Evolutionary conservation across 441 rosid species (phyloP).

Genomic region (Omphalea diandra): DNA sequence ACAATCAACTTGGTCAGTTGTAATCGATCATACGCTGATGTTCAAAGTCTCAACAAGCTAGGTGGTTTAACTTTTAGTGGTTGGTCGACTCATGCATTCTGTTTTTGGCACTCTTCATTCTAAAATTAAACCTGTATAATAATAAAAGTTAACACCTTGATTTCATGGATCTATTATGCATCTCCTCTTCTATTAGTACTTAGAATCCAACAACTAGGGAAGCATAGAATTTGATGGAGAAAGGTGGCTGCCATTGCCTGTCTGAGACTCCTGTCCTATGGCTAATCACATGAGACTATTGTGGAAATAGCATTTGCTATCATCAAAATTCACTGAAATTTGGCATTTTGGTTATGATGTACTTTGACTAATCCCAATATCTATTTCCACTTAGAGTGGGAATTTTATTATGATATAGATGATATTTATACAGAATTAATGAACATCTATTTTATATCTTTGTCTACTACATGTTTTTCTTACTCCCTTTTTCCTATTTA

Average conservation of each 20-base stretch:
- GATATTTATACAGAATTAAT: neutral
- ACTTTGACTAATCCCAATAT: conserved; percentile 16
- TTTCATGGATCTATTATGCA: neutral
- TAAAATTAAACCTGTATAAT: neutral
- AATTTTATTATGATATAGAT: neutral
- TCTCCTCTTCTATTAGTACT: no score
- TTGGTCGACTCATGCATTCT: neutral
- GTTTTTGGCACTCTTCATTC: neutral
- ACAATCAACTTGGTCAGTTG: neutral
- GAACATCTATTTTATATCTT: neutral
- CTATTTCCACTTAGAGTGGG: neutral
- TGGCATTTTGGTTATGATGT: neutral
- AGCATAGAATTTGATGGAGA: neutral
- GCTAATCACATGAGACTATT: neutral
- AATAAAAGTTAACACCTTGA: neutral
- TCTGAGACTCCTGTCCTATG: neutral
- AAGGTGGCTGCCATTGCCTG: neutral
- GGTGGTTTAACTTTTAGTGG: neutral
- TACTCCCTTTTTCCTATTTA: neutral
- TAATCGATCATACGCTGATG: neutral
- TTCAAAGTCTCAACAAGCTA: neutral
- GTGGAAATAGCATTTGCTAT: neutral
- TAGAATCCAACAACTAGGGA: neutral
- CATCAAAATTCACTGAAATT: neutral
- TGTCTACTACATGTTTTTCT: neutral